Percentiles rank a stretch among this genome's conserved stretches.
These are phyloP conservation scores for Takashimella tepidaria DNA, from an alignment of 1,284 basidiomycete genomes.

Conservation along the genomic window DNA sequence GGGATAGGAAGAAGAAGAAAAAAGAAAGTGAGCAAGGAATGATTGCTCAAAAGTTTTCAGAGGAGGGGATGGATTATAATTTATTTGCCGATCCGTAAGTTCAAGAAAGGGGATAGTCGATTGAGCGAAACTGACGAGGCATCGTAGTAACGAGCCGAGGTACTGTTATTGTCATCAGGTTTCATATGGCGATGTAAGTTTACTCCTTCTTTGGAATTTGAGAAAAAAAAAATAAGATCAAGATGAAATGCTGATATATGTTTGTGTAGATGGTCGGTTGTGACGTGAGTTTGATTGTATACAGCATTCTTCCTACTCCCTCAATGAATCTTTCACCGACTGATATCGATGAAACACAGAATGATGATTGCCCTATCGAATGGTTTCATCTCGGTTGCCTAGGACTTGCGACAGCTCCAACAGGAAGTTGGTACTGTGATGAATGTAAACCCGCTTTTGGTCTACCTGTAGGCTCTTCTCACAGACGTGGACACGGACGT, in stretches of 20 bases:
- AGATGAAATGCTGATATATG: not conserved
- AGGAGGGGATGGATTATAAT: constrained; percentile 4
- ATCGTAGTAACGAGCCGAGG: constrained; percentile 49
- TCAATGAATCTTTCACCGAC: constrained; percentile 3
- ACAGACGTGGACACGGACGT: too few relatives aligned
- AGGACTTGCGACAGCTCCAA: constrained; percentile 34
- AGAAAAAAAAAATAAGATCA: too few relatives aligned
- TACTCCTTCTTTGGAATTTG: not conserved
- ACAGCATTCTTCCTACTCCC: not conserved
- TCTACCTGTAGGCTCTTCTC: too few relatives aligned
- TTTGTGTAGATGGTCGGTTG: constrained; percentile 42
- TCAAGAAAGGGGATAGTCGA: not conserved
- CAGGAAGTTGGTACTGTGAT: constrained; percentile 41
- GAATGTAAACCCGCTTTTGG: constrained; percentile 28
- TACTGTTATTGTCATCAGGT: constrained; percentile 53
- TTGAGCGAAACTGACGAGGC: constrained; percentile 8
- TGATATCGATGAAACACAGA: constrained; percentile 34
- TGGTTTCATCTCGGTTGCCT: constrained; percentile 49
- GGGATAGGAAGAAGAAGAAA: constrained; percentile 14
- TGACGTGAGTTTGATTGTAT: constrained; percentile 30
- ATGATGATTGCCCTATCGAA: constrained; percentile 51
- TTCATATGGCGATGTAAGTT: constrained; percentile 47
- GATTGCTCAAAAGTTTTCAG: not conserved
- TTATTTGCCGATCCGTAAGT: constrained; percentile 33
- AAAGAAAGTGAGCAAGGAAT: constrained; percentile 1